Conservation (phyloP, 2,329 filamentous ascomycete genomes). For the Venturiaceae sp. region DNA sequence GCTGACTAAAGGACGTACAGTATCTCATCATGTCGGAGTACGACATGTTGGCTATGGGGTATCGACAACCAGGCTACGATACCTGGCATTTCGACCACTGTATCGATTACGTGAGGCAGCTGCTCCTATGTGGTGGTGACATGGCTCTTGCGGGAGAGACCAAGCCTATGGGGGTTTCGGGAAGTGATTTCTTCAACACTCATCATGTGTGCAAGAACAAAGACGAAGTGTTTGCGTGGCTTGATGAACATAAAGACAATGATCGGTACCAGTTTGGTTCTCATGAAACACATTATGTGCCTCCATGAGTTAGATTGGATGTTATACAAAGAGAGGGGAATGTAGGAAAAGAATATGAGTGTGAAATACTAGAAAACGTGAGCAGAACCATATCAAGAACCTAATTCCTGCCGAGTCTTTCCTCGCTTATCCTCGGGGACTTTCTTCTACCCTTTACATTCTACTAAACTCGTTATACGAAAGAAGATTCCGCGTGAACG, state of each 20-base stretch:
- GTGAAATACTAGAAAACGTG: too few species aligned
- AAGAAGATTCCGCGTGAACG: too few species aligned
- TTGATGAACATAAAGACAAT: constrained; percentile 2
- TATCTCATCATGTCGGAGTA: constrained; percentile 8
- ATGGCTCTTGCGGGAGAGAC: constrained; percentile 7
- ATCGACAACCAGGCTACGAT: not conserved
- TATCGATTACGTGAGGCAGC: constrained; percentile 7
- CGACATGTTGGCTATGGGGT: constrained; percentile 3
- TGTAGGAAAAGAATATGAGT: not conserved
- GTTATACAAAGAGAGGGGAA: not conserved
- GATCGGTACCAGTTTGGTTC: constrained; percentile 7
- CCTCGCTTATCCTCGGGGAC: too few species aligned
- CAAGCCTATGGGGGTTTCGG: constrained; percentile 3
- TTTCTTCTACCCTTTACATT: too few species aligned
- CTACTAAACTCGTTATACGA: too few species aligned
- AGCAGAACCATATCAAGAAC: too few species aligned
- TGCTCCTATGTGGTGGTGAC: constrained; percentile 7
- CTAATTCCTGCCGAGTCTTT: too few species aligned
- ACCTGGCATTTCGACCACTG: constrained; percentile 8
- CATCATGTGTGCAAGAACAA: constrained; percentile 7
- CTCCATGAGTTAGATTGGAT: not conserved
- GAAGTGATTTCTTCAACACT: not conserved
- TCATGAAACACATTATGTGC: constrained; percentile 6
- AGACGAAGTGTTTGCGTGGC: constrained; percentile 5
- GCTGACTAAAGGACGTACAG: not conserved